Percentiles rank a stretch among this genome's conserved stretches.
These are phyloP conservation scores for Curvularia verruculosa DNA, from an alignment of 2,329 filamentous ascomycete genomes.

Conservation along the genomic window DNA sequence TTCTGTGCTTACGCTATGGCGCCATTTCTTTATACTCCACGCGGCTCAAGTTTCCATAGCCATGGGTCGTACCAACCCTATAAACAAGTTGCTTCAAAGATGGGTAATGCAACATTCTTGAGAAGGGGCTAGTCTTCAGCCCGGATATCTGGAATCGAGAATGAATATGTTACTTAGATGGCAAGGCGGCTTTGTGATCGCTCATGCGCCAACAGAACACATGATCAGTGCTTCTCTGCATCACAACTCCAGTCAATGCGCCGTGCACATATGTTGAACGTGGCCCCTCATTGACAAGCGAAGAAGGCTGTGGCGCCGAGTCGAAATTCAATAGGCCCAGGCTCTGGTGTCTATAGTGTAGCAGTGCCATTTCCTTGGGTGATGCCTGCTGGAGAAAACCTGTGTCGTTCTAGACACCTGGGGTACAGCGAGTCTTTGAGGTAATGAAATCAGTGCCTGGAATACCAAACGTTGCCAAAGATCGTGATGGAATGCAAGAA, in stretches of 20 bases:
- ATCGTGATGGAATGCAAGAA: neutral
- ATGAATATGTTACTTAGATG: neutral
- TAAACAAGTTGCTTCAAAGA: neutral
- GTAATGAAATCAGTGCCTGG: neutral
- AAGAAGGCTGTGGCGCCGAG: slow-evolving; percentile 5
- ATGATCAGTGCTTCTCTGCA: slow-evolving; percentile 11
- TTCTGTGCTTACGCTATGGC: neutral
- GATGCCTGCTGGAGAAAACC: neutral
- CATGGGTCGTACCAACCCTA: neutral
- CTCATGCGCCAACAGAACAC: slow-evolving; percentile 6
- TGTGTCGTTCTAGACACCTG: neutral
- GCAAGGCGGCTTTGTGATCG: neutral
- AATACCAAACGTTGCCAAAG: neutral
- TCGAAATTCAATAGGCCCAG: slow-evolving; percentile 1
- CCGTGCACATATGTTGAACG: neutral
- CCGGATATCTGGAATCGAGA: neutral
- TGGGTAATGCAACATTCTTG: neutral
- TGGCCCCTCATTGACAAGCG: slow-evolving; percentile 6
- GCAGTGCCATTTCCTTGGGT: neutral
- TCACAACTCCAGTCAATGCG: neutral
- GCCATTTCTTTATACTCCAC: neutral
- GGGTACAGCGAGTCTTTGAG: neutral
- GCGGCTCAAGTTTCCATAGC: neutral
- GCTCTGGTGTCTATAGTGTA: neutral
- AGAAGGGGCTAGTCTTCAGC: neutral